These are phyloP conservation scores for Simmondsia chinensis DNA, from an alignment of 148 eudicot genomes.

Conservation along the genomic window DNA sequence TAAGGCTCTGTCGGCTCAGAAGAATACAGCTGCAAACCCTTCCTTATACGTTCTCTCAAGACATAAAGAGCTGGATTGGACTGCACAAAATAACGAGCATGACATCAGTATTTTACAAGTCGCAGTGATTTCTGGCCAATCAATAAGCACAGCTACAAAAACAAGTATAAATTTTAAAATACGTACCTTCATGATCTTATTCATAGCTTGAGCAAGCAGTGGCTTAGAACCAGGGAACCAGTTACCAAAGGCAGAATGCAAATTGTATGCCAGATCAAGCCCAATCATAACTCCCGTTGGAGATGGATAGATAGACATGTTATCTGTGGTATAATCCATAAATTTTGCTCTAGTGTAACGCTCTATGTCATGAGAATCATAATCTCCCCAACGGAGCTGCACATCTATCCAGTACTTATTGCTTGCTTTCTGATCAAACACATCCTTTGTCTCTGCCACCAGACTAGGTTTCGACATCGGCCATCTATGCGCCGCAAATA, in stretches of 20 bases:
- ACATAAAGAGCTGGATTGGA: slow-evolving; percentile 98
- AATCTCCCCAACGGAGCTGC: slow-evolving; percentile 99
- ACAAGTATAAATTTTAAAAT: not conserved
- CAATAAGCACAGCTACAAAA: not conserved
- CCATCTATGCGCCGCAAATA: slow-evolving; percentile 99
- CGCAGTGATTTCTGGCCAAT: not conserved
- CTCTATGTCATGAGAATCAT: slow-evolving; percentile 98
- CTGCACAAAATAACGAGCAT: slow-evolving; percentile 30
- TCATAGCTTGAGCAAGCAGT: slow-evolving; percentile 95
- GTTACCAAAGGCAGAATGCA: slow-evolving; percentile 99
- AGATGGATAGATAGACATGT: slow-evolving; percentile 98
- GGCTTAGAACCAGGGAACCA: slow-evolving; percentile 99
- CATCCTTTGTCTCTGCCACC: slow-evolving; percentile 96
- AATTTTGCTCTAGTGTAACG: slow-evolving; percentile 97
- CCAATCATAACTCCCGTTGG: slow-evolving; percentile 99
- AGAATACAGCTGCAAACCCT: slow-evolving; percentile 97
- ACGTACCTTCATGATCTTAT: slow-evolving; percentile 95
- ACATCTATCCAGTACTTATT: slow-evolving; percentile 99
- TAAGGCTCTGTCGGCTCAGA: slow-evolving; percentile 99
- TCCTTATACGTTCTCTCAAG: slow-evolving; percentile 89
- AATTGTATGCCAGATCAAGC: slow-evolving; percentile 90
- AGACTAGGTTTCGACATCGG: slow-evolving; percentile 98
- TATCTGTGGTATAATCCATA: slow-evolving; percentile 98
- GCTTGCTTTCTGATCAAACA: slow-evolving; percentile 97
- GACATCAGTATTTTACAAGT: not conserved